Percentiles rank a stretch among this genome's conserved stretches.
Evolutionary conservation across 129 eudicot genomes (phyloP).

Genomic region (Lactuca sativa): DNA sequence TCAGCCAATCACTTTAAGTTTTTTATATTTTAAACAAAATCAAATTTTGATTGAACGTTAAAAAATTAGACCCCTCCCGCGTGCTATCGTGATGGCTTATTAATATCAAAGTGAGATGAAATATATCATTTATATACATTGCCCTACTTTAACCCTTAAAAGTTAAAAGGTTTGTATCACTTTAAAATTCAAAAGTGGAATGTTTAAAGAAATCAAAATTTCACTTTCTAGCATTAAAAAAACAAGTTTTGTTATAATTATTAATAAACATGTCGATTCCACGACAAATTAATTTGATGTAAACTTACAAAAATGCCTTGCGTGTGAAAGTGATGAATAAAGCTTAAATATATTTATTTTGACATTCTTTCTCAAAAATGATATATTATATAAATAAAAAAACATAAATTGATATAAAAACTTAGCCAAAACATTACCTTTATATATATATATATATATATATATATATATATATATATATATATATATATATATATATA

Average conservation of each 20-base stretch:
- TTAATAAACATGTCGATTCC: too few relatives aligned
- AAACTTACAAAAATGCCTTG: too few relatives aligned
- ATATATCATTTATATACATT: too few relatives aligned
- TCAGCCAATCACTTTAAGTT: too few relatives aligned
- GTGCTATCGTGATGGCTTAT: background rate
- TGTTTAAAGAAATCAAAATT: background rate
- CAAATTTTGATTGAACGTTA: background rate
- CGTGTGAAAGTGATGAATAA: too few relatives aligned
- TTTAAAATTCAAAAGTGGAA: background rate
- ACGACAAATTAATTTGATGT: too few relatives aligned
- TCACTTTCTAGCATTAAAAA: background rate
- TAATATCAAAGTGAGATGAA: background rate
- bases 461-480: too few relatives aligned
- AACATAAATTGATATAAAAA: too few relatives aligned
- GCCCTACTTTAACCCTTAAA: background rate
- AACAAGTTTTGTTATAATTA: background rate
- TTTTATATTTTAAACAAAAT: background rate
- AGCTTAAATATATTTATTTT: background rate
- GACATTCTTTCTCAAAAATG: background rate
- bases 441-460: too few relatives aligned
- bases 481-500: too few relatives aligned
- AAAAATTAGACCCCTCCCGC: background rate
- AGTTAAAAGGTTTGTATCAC: background rate
- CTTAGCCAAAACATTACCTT: too few relatives aligned
- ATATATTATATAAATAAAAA: too few relatives aligned